Evolutionary conservation across 495 filamentous ascomycete genomes (phyloP).

Genomic region (Penicillium cosmopolitanum): DNA sequence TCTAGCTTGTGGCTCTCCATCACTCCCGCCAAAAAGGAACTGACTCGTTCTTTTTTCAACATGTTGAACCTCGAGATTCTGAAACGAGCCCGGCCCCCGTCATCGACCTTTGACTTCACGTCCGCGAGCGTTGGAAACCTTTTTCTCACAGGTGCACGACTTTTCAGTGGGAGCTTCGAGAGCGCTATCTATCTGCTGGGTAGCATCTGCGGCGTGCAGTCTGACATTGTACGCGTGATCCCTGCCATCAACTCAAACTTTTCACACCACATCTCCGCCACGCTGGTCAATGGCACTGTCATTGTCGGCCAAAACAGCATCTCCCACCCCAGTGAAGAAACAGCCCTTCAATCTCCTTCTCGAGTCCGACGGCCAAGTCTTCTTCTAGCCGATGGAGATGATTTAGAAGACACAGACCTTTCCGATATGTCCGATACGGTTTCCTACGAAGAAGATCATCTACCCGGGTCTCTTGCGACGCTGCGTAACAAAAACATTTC

Average conservation of each 20-base stretch:
- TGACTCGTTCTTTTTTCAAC: conserved; percentile 90
- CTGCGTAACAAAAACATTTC: conserved; percentile 77
- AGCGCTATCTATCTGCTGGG: conserved; percentile 80
- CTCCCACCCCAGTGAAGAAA: conserved; percentile 72
- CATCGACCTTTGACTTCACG: conserved; percentile 83
- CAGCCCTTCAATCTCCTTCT: conserved; percentile 45
- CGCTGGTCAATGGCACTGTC: conserved; percentile 71
- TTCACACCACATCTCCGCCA: conserved; percentile 88
- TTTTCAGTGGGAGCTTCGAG: conserved; percentile 82
- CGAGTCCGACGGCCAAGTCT: conserved; percentile 40
- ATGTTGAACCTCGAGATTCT: conserved; percentile 87
- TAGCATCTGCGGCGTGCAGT: conserved; percentile 78
- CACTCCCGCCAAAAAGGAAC: conserved; percentile 81
- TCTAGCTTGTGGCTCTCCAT: conserved; percentile 76
- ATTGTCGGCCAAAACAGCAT: conserved; percentile 94
- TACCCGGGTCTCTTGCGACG: conserved; percentile 79
- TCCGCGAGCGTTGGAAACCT: conserved; percentile 91
- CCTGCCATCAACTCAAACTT: conserved; percentile 94
- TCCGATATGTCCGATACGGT: conserved; percentile 53
- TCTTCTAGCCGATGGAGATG: conserved; percentile 50
- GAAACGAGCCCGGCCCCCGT: conserved; percentile 76
- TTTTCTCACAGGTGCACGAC: conserved; percentile 81
- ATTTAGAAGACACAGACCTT: conserved; percentile 68
- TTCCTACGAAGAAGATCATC: conserved; percentile 77
- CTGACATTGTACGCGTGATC: conserved; percentile 70